Percentiles rank a stretch among this genome's conserved stretches.
phyloP scores from a whole-genome alignment of 2,329 filamentous ascomycete genomes.

The Aspergillus pseudotamarii region DNA sequence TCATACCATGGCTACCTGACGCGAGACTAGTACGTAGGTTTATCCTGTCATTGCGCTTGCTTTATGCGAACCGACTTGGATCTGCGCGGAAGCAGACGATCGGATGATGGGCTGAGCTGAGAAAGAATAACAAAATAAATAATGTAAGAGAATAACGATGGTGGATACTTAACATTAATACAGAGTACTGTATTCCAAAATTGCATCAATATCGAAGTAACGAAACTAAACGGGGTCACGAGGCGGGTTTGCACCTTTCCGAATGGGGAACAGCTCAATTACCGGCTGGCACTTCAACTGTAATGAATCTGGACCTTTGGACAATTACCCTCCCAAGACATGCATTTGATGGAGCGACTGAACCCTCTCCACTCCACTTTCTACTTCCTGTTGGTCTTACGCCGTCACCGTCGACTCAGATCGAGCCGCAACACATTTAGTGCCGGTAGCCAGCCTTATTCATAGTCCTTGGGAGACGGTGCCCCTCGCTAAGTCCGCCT shows the following conservation, averaged over 20 bases:
- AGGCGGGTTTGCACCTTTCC: neutral
- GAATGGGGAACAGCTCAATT: neutral
- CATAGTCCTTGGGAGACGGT: neutral
- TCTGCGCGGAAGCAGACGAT: neutral
- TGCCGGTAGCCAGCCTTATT: constrained; percentile 2
- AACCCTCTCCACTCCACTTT: neutral
- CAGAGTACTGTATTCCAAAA: no score
- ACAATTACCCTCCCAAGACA: no score
- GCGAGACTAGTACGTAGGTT: neutral
- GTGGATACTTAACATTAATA: neutral
- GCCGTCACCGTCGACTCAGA: neutral
- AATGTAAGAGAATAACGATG: neutral
- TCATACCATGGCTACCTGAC: neutral
- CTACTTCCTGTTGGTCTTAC: neutral
- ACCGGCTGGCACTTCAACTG: neutral
- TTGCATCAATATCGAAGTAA: neutral
- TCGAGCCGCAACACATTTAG: neutral
- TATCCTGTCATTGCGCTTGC: neutral
- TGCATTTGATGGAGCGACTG: neutral
- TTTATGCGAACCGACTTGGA: neutral
- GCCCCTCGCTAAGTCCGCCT: constrained; percentile 16
- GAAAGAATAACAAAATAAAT: neutral
- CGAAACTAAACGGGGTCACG: neutral
- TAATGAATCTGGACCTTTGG: neutral
- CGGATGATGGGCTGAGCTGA: constrained; percentile 3